Evolutionary conservation across 1,139 yeast species (phyloP).

Genomic region (Nakaseomyces glabratus): DNA sequence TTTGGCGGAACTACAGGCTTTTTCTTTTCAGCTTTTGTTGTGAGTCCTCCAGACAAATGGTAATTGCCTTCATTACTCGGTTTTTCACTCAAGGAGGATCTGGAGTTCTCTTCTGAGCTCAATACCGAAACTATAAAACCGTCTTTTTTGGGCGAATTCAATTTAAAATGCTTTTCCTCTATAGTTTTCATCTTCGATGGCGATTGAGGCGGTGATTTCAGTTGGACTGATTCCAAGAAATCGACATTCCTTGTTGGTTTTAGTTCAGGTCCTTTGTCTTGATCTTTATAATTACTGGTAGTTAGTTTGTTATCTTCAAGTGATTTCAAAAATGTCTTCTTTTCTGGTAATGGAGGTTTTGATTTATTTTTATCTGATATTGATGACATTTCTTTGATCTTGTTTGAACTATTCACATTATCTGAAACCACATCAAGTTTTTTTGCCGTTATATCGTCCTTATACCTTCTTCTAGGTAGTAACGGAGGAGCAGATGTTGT

Average conservation of each 20-base stretch:
- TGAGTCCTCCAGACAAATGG: slow-evolving; percentile 11
- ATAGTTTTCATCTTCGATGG: slow-evolving; percentile 4
- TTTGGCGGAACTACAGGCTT: slow-evolving; percentile 4
- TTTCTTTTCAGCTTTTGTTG: slow-evolving; percentile 9
- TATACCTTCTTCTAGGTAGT: slow-evolving; percentile 4
- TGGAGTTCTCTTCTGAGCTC: slow-evolving; percentile 13
- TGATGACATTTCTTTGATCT: too few relatives aligned
- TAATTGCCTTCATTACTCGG: slow-evolving; percentile 20
- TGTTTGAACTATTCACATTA: too few relatives aligned
- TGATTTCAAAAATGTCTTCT: slow-evolving; percentile 13
- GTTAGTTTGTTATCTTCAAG: slow-evolving; percentile 19
- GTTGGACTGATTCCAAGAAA: slow-evolving; percentile 20
- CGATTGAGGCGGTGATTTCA: slow-evolving; percentile 9
- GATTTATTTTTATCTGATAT: too few relatives aligned
- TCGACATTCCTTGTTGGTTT: slow-evolving; percentile 11
- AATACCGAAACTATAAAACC: slow-evolving; percentile 20
- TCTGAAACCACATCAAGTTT: too few relatives aligned
- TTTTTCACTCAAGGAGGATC: neutral
- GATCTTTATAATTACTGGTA: neutral
- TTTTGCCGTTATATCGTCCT: neutral
- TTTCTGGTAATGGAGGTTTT: slow-evolving; percentile 5
- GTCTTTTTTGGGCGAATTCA: slow-evolving; percentile 13
- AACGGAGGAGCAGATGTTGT: neutral
- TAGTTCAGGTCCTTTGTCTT: neutral
- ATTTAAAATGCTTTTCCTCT: neutral